phyloP scores from a whole-genome alignment of 129 eudicot species.

The Arctium minus region DNA sequence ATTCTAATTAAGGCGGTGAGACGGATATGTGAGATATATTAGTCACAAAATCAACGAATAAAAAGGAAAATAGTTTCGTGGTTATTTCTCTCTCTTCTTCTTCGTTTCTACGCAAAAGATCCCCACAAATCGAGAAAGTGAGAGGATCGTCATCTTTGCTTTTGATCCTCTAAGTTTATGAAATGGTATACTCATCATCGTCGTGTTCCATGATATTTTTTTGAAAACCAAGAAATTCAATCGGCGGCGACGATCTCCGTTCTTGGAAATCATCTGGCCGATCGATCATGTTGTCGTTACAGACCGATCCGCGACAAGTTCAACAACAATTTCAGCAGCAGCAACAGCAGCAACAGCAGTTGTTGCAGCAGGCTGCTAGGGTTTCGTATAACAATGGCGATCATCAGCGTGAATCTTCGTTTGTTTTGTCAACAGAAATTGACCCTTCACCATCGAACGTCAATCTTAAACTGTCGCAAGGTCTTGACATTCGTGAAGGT shows the following conservation, averaged over 20 bases:
- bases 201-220: constrained; percentile 36
- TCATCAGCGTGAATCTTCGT: constrained; percentile 60
- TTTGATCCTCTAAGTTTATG: constrained; percentile 26
- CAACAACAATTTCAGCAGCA: constrained; percentile 35
- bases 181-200: constrained; percentile 28
- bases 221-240: neutral
- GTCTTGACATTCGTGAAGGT: constrained; percentile 59
- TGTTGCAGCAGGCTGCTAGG: constrained; percentile 54
- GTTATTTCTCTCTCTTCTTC: constrained; percentile 25
- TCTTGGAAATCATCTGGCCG: neutral
- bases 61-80: constrained; percentile 14
- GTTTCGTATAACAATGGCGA: constrained; percentile 48
- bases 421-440: constrained; percentile 37
- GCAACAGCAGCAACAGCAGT: constrained; percentile 36
- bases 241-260: constrained; percentile 27
- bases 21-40: neutral
- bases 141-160: constrained; percentile 10
- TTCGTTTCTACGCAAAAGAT: constrained; percentile 22
- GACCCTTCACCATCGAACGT: constrained; percentile 24
- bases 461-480: constrained; percentile 31
- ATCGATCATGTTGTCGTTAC: constrained; percentile 59
- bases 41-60: constrained; percentile 16
- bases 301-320: constrained; percentile 71
- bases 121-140: constrained; percentile 22
- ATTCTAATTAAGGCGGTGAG: neutral